Percentiles rank a stretch among this genome's conserved stretches.
These are phyloP conservation scores for Massariosphaeria phaeospora DNA, from an alignment of 495 filamentous ascomycete genomes.

Conservation along the genomic window DNA sequence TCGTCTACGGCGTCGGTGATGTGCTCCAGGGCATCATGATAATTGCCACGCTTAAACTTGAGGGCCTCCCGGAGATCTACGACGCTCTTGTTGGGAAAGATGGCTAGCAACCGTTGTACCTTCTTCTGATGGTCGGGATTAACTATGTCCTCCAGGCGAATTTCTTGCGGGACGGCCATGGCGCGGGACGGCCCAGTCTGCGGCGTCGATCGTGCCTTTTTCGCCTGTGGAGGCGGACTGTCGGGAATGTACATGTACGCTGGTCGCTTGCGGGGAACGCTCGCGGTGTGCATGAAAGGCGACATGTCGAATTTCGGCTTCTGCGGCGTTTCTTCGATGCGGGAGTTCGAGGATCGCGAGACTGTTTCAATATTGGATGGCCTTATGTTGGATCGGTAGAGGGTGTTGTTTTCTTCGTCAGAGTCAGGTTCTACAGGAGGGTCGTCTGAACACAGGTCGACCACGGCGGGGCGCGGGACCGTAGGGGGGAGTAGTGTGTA, in stretches of 20 bases:
- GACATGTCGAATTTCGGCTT: constrained; percentile 22
- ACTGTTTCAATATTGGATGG: constrained; percentile 33
- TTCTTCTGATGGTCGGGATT: constrained; percentile 51
- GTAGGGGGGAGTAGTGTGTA: constrained; percentile 56
- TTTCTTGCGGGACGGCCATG: constrained; percentile 24
- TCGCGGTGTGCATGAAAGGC: constrained; percentile 16
- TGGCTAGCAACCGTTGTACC: constrained; percentile 37
- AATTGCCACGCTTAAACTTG: constrained; percentile 49
- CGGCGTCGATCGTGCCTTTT: constrained; percentile 17
- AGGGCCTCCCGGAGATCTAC: constrained; percentile 52
- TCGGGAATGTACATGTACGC: constrained; percentile 41
- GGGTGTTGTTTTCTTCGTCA: constrained; percentile 30
- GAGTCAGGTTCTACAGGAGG: constrained; percentile 30
- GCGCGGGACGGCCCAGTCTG: constrained; percentile 55
- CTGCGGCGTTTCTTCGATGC: constrained; percentile 27
- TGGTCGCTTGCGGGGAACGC: constrained; percentile 37
- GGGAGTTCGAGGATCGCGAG: constrained; percentile 9
- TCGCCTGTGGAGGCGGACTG: background rate
- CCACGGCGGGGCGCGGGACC: constrained; percentile 22
- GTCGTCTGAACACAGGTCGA: constrained; percentile 25
- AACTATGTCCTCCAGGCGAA: constrained; percentile 50
- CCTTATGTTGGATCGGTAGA: constrained; percentile 38
- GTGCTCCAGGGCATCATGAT: constrained; percentile 54
- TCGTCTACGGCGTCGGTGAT: constrained; percentile 42
- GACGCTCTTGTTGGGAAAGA: constrained; percentile 52